A percentile compares a stretch with the other conserved stretches of the same genome.
phyloP scores from a whole-genome alignment of 768 basidiomycete species.

The Neoboletus magnificus region DNA sequence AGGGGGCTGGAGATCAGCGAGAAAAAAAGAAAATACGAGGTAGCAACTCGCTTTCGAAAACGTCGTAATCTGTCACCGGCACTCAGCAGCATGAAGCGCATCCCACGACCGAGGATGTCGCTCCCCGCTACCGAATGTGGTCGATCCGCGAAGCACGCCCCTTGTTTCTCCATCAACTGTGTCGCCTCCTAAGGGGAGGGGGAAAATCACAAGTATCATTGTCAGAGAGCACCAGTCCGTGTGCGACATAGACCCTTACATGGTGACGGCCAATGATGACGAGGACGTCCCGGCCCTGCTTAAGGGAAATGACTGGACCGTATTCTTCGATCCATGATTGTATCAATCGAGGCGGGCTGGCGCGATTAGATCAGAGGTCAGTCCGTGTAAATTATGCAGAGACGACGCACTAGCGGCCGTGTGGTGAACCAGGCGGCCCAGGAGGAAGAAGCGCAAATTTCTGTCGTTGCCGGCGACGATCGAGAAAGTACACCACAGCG shows the following conservation, averaged over 20 bases:
- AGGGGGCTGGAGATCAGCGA: background rate
- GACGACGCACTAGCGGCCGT: constrained; percentile 17
- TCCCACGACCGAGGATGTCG: constrained; percentile 55
- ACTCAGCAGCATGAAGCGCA: constrained; percentile 51
- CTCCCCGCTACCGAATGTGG: constrained; percentile 53
- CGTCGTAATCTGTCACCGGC: constrained; percentile 56
- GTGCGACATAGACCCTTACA: background rate
- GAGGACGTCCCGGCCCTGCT: constrained; percentile 23
- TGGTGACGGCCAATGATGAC: constrained; percentile 27
- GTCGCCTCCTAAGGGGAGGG: constrained; percentile 34
- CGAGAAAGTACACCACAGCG: constrained; percentile 3
- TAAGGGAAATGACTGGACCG: constrained; percentile 25
- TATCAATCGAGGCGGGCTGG: constrained; percentile 18
- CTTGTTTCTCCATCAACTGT: constrained; percentile 61
- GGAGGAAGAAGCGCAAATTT: constrained; percentile 18
- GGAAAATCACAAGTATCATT: too few species aligned
- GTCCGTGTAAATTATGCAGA: background rate
- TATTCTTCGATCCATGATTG: constrained; percentile 27
- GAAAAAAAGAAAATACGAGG: background rate
- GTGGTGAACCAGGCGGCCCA: constrained; percentile 19
- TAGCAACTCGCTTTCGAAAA: constrained; percentile 44
- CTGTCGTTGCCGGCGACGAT: background rate
- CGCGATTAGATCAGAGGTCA: background rate
- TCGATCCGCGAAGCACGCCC: constrained; percentile 47
- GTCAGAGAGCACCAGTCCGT: background rate